phyloP scores from a whole-genome alignment of 805 yeast species.

The Debaryomyces tyrocola region DNA sequence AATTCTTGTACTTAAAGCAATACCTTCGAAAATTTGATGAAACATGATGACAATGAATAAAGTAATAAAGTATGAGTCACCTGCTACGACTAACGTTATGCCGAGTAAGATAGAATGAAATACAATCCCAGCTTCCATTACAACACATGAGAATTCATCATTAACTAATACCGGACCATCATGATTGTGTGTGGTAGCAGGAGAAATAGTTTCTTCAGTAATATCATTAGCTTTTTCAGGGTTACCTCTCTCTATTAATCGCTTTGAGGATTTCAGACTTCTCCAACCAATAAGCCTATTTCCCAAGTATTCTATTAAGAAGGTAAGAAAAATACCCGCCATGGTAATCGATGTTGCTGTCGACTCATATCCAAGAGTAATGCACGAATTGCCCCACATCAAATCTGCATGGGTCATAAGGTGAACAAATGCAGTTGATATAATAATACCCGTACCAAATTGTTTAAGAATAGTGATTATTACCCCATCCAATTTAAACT shows the following conservation, averaged over 20 bases:
- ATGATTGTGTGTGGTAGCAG: not conserved
- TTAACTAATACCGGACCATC: conserved; percentile 1
- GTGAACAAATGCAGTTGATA: conserved; percentile 33
- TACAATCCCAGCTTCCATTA: conserved; percentile 28
- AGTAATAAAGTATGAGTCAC: conserved; percentile 26
- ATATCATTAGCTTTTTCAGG: not conserved
- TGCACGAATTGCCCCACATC: conserved; percentile 27
- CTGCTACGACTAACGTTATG: conserved; percentile 29
- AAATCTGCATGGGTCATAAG: conserved; percentile 26
- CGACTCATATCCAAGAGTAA: conserved; percentile 22
- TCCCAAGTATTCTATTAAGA: conserved; percentile 21
- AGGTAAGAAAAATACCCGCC: conserved; percentile 28
- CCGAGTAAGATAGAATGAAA: conserved; percentile 33
- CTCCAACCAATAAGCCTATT: conserved; percentile 7
- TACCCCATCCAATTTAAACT: conserved; percentile 12
- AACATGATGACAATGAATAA: conserved; percentile 30
- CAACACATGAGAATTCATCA: conserved; percentile 12
- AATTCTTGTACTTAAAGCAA: conserved; percentile 29
- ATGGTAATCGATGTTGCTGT: conserved; percentile 26
- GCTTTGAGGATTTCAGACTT: not conserved
- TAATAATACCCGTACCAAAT: conserved; percentile 30
- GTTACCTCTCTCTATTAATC: too few species aligned
- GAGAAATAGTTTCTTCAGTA: not conserved
- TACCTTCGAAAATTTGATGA: conserved; percentile 33
- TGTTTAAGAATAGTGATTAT: conserved; percentile 15